Base-by-base conservation (phyloP, 306 rosid species). In the Cicer bijugum region DNA sequence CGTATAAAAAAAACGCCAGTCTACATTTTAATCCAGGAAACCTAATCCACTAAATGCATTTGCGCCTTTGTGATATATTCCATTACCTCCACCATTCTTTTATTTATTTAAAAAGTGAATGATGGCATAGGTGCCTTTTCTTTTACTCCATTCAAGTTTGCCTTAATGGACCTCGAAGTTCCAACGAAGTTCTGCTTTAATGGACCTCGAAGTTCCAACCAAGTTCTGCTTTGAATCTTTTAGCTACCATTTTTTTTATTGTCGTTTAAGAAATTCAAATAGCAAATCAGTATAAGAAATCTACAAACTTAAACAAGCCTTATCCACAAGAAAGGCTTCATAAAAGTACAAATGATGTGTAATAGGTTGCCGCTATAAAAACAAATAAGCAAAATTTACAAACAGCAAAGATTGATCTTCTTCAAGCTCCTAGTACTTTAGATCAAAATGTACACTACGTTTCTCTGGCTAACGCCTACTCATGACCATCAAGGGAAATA, bases 1-100 rank as follows among this genome's bases (percentile, higher is more conserved):
- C 3, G 11, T 44, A 52, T 62, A 46, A 73, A 80, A 20, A 53
- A 46, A 74, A 44, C 65, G 68, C 73, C 35, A 67, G 17, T 40
- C 53, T 47, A 50, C 60, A 20, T 71, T 43, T 74, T 74, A 38
- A 15, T 64, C 42, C 67, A 12, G 5, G 71, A 76, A 55, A 80
- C 82, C 82, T 73, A 61, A 72, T 69, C 84, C 80, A 63, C 75
- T 61, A 72, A 8, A 35, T 75, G 68, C 51, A 55, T 33, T 84
- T 72, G 70, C 75, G 40, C 69, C 58, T 58, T 52, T 44, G 9
- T 40, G 17, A 44, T 69, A 12, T 69, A 72, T 52, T 74, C 62
- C 82, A 68, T 35, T 38, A 16, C 61, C 64, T 44, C 64, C 58
- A 65, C 9, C 19, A 75, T 57, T 75, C 61, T 6, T 47, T 68